phyloP scores from a whole-genome alignment of 2,329 filamentous ascomycete species.

The Talaromyces sp. region DNA sequence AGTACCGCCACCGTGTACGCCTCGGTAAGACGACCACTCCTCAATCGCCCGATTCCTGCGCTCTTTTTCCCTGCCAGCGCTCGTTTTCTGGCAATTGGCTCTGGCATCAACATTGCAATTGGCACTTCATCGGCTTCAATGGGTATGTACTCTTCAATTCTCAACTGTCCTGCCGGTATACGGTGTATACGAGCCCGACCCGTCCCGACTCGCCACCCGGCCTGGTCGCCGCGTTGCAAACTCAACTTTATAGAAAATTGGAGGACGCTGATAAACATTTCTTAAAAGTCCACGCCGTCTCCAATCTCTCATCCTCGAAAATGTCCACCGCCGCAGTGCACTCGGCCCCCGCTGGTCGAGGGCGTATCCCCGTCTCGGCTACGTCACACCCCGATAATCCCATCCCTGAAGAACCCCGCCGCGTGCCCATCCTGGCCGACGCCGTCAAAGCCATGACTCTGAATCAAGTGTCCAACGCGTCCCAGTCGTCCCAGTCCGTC shows the following conservation, averaged over 20 bases:
- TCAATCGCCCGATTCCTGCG: background rate
- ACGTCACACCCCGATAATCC: conserved; percentile 44
- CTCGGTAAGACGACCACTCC: background rate
- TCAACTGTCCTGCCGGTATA: background rate
- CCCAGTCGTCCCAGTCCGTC: conserved; percentile 24
- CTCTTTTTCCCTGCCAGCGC: background rate
- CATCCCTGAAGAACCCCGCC: conserved; percentile 42
- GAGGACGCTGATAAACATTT: background rate
- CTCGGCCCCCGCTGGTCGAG: background rate
- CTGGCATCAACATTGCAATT: background rate
- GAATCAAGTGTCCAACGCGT: conserved; percentile 22
- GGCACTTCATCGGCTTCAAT: background rate
- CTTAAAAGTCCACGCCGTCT: background rate
- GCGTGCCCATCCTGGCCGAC: conserved; percentile 29
- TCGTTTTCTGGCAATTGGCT: background rate
- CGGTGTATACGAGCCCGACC: background rate
- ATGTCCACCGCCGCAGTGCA: background rate
- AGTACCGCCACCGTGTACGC: background rate
- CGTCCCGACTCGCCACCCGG: background rate
- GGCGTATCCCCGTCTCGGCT: conserved; percentile 27
- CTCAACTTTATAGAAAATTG: background rate
- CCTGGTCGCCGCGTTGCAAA: background rate
- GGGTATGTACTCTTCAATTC: background rate
- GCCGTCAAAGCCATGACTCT: conserved; percentile 26
- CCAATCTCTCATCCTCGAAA: background rate